These are phyloP conservation scores for Liriodendron chinense DNA, from an alignment of 164 flowering plant genomes.

Conservation along the genomic window DNA sequence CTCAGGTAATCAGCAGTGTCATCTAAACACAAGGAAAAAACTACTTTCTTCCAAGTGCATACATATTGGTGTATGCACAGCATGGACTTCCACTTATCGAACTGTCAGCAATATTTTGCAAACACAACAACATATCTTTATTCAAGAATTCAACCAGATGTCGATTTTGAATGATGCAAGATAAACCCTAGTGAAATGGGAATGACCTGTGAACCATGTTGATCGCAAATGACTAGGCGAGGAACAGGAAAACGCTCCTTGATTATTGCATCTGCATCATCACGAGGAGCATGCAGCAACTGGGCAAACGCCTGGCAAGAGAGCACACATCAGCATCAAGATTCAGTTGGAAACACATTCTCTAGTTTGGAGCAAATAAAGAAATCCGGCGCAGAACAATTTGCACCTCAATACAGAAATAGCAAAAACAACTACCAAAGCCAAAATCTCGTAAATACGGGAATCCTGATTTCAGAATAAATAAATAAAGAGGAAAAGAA, in stretches of 20 bases:
- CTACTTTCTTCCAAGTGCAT: neutral
- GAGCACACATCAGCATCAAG: neutral
- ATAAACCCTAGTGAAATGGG: slow-evolving; percentile 5
- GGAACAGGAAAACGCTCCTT: slow-evolving; percentile 94
- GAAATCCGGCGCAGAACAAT: neutral
- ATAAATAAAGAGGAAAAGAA: too few species aligned
- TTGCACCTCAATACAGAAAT: neutral
- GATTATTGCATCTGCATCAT: slow-evolving; percentile 70
- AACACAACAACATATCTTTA: neutral
- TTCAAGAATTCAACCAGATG: neutral
- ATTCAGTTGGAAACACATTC: neutral
- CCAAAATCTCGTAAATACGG: neutral
- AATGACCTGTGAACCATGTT: slow-evolving; percentile 88
- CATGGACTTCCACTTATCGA: neutral
- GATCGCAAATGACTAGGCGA: slow-evolving; percentile 91
- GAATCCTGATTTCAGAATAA: too few species aligned
- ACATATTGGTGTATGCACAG: too few species aligned
- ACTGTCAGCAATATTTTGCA: neutral
- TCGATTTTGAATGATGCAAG: neutral
- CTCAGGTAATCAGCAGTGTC: neutral
- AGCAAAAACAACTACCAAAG: neutral
- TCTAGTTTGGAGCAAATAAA: neutral
- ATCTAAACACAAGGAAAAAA: neutral
- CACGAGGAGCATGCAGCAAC: slow-evolving; percentile 73
- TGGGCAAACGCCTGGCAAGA: slow-evolving; percentile 75